Evolutionary conservation across 1,139 yeast species (phyloP).

Genomic region (Schwanniomyces etchellsii): DNA sequence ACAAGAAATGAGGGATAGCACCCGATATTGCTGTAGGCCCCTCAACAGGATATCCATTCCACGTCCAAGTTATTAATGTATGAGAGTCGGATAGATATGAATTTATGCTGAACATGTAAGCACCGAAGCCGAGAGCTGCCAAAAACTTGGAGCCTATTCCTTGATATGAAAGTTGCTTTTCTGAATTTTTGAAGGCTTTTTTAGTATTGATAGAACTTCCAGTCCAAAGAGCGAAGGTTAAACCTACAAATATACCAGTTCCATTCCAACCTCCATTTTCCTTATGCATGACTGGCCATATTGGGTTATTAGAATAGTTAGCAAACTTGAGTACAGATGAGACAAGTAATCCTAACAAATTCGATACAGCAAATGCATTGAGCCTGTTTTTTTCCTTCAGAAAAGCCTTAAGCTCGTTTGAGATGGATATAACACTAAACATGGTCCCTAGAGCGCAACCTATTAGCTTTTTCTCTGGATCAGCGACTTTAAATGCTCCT

Average conservation of each 20-base stretch:
- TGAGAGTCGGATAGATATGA: conserved; percentile 81
- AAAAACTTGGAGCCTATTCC: conserved; percentile 35
- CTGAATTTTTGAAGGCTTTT: conserved; percentile 3
- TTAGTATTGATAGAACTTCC: conserved; percentile 2
- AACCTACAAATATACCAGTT: conserved; percentile 63
- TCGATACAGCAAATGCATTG: conserved; percentile 53
- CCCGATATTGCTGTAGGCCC: conserved; percentile 94
- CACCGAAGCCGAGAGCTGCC: conserved; percentile 72
- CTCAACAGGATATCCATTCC: conserved; percentile 86
- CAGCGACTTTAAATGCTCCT: conserved; percentile 63
- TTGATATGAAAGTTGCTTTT: conserved; percentile 1
- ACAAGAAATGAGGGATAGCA: conserved; percentile 61
- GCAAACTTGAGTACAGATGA: conserved; percentile 74
- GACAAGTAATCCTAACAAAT: conserved; percentile 65
- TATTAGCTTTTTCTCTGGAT: conserved; percentile 66
- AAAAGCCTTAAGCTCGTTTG: conserved; percentile 47
- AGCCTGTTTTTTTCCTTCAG: conserved; percentile 37
- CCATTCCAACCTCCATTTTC: conserved; percentile 83
- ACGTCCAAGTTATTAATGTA: conserved; percentile 81
- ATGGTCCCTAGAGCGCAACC: conserved; percentile 63
- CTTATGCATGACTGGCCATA: conserved; percentile 92
- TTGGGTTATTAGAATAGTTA: conserved; percentile 81
- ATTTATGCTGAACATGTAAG: conserved; percentile 65
- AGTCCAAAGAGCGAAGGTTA: conserved; percentile 56
- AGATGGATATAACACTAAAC: conserved; percentile 58